Conservation (phyloP, 225 moss, liverwort and hornwort genomes). For the Sphagnum tenellum region DNA sequence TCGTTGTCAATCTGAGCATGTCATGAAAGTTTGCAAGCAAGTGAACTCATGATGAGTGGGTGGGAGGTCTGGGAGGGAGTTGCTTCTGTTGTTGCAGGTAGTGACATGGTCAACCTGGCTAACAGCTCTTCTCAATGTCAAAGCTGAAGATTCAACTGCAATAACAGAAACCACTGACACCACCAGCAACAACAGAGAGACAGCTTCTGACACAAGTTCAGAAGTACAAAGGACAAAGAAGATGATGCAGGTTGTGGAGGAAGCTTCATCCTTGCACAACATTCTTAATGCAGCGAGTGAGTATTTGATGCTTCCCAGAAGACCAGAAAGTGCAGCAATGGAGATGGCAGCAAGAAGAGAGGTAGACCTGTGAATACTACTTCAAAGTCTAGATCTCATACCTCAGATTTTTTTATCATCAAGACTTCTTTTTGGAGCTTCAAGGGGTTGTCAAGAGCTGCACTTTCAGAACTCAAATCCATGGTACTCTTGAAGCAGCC, state of each 20-base stretch:
- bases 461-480: too few species aligned
- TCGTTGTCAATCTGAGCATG: background rate
- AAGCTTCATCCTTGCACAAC: constrained; percentile 26
- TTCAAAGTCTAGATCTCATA: too few species aligned
- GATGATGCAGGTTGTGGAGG: constrained; percentile 8
- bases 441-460: too few species aligned
- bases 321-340: constrained; percentile 46
- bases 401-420: too few species aligned
- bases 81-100: constrained; percentile 36
- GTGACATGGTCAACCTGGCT: constrained; percentile 99
- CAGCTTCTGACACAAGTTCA: background rate
- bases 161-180: background rate
- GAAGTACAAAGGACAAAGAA: constrained; percentile 8
- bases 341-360: constrained; percentile 72
- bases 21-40: too few species aligned
- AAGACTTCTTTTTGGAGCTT: too few species aligned
- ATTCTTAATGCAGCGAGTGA: constrained; percentile 64
- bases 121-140: constrained; percentile 67
- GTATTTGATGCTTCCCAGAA: constrained; percentile 59
- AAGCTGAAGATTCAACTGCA: constrained; percentile 58
- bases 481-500: too few species aligned
- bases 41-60: too few species aligned
- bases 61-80: too few species aligned
- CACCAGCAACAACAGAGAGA: constrained; percentile 2
- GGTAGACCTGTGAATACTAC: too few species aligned